Percentiles rank a stretch among this genome's conserved stretches.
These are phyloP conservation scores for Diplodia seriata DNA, from an alignment of 2,329 filamentous ascomycete genomes.

Conservation along the genomic window DNA sequence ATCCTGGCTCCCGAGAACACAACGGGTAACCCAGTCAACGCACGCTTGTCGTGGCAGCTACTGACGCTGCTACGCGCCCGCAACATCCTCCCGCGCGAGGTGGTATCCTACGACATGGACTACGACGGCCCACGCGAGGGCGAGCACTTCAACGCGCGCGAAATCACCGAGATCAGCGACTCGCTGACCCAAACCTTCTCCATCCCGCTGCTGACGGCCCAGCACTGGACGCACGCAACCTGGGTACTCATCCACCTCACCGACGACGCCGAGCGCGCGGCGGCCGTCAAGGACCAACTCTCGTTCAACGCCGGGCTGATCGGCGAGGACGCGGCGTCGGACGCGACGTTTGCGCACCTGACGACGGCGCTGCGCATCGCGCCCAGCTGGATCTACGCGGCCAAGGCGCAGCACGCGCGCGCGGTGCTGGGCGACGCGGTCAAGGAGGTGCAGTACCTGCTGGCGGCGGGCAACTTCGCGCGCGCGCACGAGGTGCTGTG, in stretches of 20 bases:
- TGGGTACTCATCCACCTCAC: constrained; percentile 83
- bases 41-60: constrained; percentile 84
- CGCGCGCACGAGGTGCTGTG: constrained; percentile 87
- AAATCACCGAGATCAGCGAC: constrained; percentile 55
- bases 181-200: constrained; percentile 60
- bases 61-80: constrained; percentile 60
- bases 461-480: constrained; percentile 75
- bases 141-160: constrained; percentile 33
- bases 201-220: constrained; percentile 44
- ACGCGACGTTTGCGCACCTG: constrained; percentile 23
- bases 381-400: constrained; percentile 80
- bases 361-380: constrained; percentile 60
- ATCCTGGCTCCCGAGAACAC: constrained; percentile 78
- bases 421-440: constrained; percentile 72
- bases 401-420: constrained; percentile 83
- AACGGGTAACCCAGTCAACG: constrained; percentile 75
- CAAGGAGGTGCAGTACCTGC: constrained; percentile 77
- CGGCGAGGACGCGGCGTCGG: constrained; percentile 26
- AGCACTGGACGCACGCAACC: constrained; percentile 59
- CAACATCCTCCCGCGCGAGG: constrained; percentile 33
- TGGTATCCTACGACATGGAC: constrained; percentile 41
- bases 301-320: constrained; percentile 29
- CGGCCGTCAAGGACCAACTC: constrained; percentile 26
- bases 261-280: constrained; percentile 63
- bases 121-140: constrained; percentile 34